Conservation (phyloP, 1,139 yeast species). For the Saccharomyces hybrid region DNA sequence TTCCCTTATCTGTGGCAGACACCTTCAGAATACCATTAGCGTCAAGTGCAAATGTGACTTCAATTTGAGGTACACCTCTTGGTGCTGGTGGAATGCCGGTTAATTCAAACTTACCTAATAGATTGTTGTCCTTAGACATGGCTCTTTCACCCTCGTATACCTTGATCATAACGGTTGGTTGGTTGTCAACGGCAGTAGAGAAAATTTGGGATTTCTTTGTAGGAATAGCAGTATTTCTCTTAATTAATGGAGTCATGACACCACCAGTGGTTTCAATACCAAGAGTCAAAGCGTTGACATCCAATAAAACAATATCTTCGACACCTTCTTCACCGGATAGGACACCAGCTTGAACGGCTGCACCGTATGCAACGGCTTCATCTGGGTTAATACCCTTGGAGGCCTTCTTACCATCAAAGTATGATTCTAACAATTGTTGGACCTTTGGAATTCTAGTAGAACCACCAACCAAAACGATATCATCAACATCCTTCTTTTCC, state of each 20-base stretch:
- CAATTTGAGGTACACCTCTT: constrained; percentile 96
- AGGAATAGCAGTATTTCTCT: constrained; percentile 94
- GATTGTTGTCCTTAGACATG: constrained; percentile 87
- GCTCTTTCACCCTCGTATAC: constrained; percentile 97
- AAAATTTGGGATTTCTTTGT: constrained; percentile 92
- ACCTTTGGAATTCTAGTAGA: constrained; percentile 98
- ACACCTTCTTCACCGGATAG: constrained; percentile 64
- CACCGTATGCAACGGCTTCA: constrained; percentile 97
- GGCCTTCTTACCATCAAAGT: constrained; percentile 79
- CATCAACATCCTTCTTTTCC: constrained; percentile 76
- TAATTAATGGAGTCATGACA: constrained; percentile 92
- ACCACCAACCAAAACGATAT: constrained; percentile 93
- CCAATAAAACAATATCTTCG: constrained; percentile 79
- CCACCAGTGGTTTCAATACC: constrained; percentile 98
- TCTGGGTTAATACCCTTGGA: constrained; percentile 96
- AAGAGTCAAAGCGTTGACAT: constrained; percentile 84
- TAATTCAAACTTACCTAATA: constrained; percentile 88
- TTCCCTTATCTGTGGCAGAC: constrained; percentile 88
- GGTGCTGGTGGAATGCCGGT: constrained; percentile 95
- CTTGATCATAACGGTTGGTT: constrained; percentile 89
- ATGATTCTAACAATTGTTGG: constrained; percentile 78
- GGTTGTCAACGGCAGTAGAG: constrained; percentile 94
- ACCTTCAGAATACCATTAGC: constrained; percentile 94
- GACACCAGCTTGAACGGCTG: constrained; percentile 96
- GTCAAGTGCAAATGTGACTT: constrained; percentile 89